These are phyloP conservation scores for Phytophthora macrochlamydospora DNA, from an alignment of 352 stramenopile genomes.

Conservation along the genomic window DNA sequence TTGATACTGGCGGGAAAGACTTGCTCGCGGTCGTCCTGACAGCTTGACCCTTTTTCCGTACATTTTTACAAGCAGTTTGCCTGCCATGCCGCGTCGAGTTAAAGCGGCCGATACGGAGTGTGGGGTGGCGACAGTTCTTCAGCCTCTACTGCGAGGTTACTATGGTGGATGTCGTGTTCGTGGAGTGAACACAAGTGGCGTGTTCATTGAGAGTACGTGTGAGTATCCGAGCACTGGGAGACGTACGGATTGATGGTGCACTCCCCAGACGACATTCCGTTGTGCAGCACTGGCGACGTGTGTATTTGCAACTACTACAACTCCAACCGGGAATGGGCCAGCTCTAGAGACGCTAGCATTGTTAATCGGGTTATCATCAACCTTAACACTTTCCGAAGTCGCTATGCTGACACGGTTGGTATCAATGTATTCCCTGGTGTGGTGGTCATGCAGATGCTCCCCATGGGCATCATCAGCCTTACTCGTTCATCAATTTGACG, in stretches of 20 bases:
- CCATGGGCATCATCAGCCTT: not conserved
- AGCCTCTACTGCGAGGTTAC: conserved; percentile 9
- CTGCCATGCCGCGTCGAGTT: conserved; percentile 12
- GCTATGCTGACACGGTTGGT: not conserved
- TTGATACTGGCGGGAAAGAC: conserved; percentile 18
- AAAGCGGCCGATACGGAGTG: conserved; percentile 17
- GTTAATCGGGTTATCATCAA: not conserved
- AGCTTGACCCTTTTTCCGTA: conserved; percentile 30
- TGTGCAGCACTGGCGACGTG: conserved; percentile 30
- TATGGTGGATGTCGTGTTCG: conserved; percentile 10
- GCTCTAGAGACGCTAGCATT: not conserved
- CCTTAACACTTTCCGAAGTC: not conserved
- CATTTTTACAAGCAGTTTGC: conserved; percentile 26
- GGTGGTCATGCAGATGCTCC: not conserved
- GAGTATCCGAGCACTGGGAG: conserved; percentile 19
- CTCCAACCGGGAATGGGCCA: conserved; percentile 8
- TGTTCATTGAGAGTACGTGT: conserved; percentile 12
- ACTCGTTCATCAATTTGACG: not conserved
- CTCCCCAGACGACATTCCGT: conserved; percentile 30
- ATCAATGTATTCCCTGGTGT: not conserved
- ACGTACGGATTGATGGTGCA: conserved; percentile 35
- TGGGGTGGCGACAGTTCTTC: not conserved
- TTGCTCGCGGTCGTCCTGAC: conserved; percentile 27
- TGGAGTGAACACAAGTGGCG: conserved; percentile 12
- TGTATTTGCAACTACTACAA: conserved; percentile 39